Evolutionary conservation across 2,329 filamentous ascomycete species (phyloP), one percentile per base, ranked within the genome.

Genomic region (Tolypocladium endophyticum): DNA sequence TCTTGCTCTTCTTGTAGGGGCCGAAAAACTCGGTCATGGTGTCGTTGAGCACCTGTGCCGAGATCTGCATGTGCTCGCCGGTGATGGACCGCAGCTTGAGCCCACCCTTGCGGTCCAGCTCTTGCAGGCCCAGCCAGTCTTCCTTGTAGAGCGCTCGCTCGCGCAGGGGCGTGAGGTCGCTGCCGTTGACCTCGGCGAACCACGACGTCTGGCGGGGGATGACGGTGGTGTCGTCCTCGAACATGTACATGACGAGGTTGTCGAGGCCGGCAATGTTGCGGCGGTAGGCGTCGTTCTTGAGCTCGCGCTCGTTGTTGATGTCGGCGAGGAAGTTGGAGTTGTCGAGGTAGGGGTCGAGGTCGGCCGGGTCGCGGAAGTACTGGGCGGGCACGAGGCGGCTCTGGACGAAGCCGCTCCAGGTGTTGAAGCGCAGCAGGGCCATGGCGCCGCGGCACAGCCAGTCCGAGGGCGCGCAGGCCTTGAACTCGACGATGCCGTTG

Each of bases 261-360:
- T 89, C 83, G 70, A 99, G 71, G 39, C 69, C 74, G 9, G 80
- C 81, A 55, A 99, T 65, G 69, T 93, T 89, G 66, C 81, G 73
- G 70, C 82, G 86, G 73, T 97, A 99, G 16, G 76, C 80, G 41
- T 74, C 68, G 68, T 92, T 96, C 82, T 95, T 96, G 59, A 77
- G 62, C 56, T 65, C 64, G 14, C 92, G 82, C 81, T 99, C 94
- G 72, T 97, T 97, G 75, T 99, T 99, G 75, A 97, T 87, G 70
- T 97, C 93, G 12, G 93, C 94, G 11, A 99, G 79, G 73, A 95
- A 97, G 71, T 92, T 93, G 67, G 89, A 94, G 70, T 85, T 72
- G 65, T 87, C 84, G 25, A 97, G 82, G 71, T 97, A 99, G 36
- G 79, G 75, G 0, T 86, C 83, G 72, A 91, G 74, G 61, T 78